A percentile compares a stretch with the other conserved stretches of the same genome.
phyloP scores from a whole-genome alignment of 768 basidiomycete genomes.

The Cubamyces sp. region DNA sequence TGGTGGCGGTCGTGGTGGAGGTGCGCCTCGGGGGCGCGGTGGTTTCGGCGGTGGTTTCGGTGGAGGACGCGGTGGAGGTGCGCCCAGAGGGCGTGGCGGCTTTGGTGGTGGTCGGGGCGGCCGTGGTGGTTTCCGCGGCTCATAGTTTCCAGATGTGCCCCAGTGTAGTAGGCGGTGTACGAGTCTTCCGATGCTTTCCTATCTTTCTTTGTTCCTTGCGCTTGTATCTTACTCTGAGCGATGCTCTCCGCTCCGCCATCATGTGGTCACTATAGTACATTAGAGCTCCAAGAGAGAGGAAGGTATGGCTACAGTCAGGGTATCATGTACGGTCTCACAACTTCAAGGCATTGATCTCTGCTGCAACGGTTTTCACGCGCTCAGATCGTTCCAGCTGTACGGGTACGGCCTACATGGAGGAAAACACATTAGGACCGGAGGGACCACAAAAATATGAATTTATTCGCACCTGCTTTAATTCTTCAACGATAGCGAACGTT shows the following conservation, averaged over 20 bases:
- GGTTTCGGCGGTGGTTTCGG: slow-evolving; percentile 44
- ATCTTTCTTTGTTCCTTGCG: not conserved
- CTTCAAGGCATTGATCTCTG: slow-evolving; percentile 56
- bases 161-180: slow-evolving; percentile 12
- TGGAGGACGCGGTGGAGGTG: slow-evolving; percentile 40
- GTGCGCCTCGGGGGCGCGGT: slow-evolving; percentile 45
- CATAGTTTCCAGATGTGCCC: slow-evolving; percentile 37
- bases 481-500: slow-evolving; percentile 47
- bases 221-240: slow-evolving; percentile 13
- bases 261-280: not conserved
- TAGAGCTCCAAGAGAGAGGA: not conserved
- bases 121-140: slow-evolving; percentile 54
- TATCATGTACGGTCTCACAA: slow-evolving; percentile 36
- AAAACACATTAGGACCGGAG: not conserved
- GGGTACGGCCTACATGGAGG: slow-evolving; percentile 48
- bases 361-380: slow-evolving; percentile 47
- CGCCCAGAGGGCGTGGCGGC: slow-evolving; percentile 44
- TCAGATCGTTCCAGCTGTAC: slow-evolving; percentile 56
- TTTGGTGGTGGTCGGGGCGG: slow-evolving; percentile 48
- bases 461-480: slow-evolving; percentile 54
- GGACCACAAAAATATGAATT: not conserved
- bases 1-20: slow-evolving; percentile 50
- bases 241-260: not conserved
- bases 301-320: slow-evolving; percentile 18
- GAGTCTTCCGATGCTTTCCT: slow-evolving; percentile 11